These are phyloP conservation scores for Dalbergia oliveri DNA, from an alignment of 306 rosid species.

Conservation along the genomic window DNA sequence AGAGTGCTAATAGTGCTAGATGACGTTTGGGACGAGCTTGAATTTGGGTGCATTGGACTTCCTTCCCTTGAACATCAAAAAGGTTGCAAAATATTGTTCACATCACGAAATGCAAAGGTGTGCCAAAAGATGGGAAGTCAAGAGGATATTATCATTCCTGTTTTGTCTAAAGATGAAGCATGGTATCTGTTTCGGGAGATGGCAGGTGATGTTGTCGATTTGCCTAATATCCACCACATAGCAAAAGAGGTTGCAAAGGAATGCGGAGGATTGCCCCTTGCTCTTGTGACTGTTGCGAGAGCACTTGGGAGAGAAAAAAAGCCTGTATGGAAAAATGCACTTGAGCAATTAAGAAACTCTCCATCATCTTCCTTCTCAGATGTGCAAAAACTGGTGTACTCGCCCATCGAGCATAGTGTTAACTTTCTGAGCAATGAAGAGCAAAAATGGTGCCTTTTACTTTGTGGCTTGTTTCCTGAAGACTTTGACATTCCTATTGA, in stretches of 20 bases:
- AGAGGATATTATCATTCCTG: not conserved
- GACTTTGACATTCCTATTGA: slow-evolving; percentile 39
- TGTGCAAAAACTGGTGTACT: slow-evolving; percentile 14
- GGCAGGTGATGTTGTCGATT: not conserved
- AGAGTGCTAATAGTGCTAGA: slow-evolving; percentile 50
- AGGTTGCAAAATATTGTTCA: slow-evolving; percentile 48
- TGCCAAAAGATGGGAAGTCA: slow-evolving; percentile 34
- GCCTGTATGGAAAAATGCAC: slow-evolving; percentile 39
- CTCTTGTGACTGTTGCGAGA: slow-evolving; percentile 48
- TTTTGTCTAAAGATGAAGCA: slow-evolving; percentile 28
- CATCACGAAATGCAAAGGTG: slow-evolving; percentile 46
- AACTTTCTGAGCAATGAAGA: slow-evolving; percentile 23
- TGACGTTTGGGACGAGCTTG: slow-evolving; percentile 51
- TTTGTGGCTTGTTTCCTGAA: slow-evolving; percentile 45
- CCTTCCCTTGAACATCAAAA: slow-evolving; percentile 19
- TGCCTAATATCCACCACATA: not conserved
- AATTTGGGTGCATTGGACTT: slow-evolving; percentile 46
- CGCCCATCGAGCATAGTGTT: slow-evolving; percentile 28
- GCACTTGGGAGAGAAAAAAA: slow-evolving; percentile 32
- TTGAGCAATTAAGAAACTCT: slow-evolving; percentile 21
- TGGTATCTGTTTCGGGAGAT: slow-evolving; percentile 38
- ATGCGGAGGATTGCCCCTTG: slow-evolving; percentile 57
- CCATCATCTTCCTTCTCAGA: not conserved
- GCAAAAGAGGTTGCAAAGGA: slow-evolving; percentile 43
- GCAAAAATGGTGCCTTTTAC: slow-evolving; percentile 38